Percentiles rank a stretch among this genome's conserved stretches.
These are phyloP conservation scores for Thymus mandschuricus DNA, from an alignment of 257 asterid genomes.

Conservation along the genomic window DNA sequence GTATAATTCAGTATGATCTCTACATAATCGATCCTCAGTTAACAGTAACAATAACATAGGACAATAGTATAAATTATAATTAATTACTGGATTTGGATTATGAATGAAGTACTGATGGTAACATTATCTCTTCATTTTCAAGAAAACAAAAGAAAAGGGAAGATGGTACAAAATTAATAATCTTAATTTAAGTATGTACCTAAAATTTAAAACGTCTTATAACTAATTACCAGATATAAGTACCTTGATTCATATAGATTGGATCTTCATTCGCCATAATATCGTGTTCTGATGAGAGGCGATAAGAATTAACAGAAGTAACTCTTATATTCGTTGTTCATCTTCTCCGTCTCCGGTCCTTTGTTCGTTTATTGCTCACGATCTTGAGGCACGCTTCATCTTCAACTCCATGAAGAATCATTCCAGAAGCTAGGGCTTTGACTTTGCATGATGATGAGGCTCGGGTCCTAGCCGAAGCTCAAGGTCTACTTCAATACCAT, in stretches of 20 bases:
- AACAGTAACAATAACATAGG: too few relatives aligned
- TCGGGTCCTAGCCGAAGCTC: conserved; percentile 55
- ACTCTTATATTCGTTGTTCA: too few relatives aligned
- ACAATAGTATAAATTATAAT: too few relatives aligned
- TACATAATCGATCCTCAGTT: too few relatives aligned
- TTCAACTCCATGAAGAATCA: background rate
- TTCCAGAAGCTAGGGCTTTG: conserved; percentile 24
- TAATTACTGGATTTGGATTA: too few relatives aligned
- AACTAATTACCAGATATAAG: conserved; percentile 26
- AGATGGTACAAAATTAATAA: background rate
- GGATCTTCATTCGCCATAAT: background rate
- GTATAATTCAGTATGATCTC: too few relatives aligned
- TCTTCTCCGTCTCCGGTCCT: too few relatives aligned
- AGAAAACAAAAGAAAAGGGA: background rate
- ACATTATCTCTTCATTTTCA: background rate
- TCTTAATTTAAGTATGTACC: background rate
- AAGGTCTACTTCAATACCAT: conserved; percentile 46
- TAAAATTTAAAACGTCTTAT: conserved; percentile 20
- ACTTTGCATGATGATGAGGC: conserved; percentile 38
- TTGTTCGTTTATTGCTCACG: too few relatives aligned
- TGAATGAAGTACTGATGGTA: too few relatives aligned
- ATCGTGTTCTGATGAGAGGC: background rate
- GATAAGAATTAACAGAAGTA: too few relatives aligned
- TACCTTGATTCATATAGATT: background rate
- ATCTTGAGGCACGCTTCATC: background rate